These are phyloP conservation scores for Rhododendron ovatum DNA, from an alignment of 148 eudicot species.

Conservation along the genomic window DNA sequence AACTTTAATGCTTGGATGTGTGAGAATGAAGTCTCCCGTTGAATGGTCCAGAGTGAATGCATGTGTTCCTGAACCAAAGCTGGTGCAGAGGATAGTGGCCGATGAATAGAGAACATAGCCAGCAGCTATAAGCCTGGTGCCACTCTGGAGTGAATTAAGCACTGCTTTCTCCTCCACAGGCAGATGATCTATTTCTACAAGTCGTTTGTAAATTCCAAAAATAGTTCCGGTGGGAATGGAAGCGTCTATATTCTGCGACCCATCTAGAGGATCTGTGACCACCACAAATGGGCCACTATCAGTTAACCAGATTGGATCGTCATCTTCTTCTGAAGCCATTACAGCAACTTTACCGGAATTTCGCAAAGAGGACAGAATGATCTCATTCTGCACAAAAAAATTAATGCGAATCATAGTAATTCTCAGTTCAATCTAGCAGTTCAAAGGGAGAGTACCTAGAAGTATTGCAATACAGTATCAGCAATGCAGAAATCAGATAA, in stretches of 20 bases:
- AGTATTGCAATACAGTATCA: neutral
- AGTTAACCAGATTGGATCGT: slow-evolving; percentile 68
- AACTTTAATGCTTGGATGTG: slow-evolving; percentile 71
- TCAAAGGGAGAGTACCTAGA: neutral
- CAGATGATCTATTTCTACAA: slow-evolving; percentile 63
- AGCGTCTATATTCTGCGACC: slow-evolving; percentile 94
- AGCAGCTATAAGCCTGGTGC: slow-evolving; percentile 72
- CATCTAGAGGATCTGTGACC: slow-evolving; percentile 93
- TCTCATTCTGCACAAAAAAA: slow-evolving; percentile 69
- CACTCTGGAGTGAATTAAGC: slow-evolving; percentile 83
- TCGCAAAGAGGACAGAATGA: slow-evolving; percentile 63
- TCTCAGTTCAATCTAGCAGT: neutral
- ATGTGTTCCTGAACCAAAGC: slow-evolving; percentile 86
- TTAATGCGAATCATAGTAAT: neutral
- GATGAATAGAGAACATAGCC: slow-evolving; percentile 98
- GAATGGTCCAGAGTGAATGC: slow-evolving; percentile 76
- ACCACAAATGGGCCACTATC: slow-evolving; percentile 93
- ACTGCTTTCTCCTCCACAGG: slow-evolving; percentile 70
- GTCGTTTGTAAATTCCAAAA: slow-evolving; percentile 80
- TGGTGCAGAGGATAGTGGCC: slow-evolving; percentile 80
- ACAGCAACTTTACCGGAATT: slow-evolving; percentile 92
- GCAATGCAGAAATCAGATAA: neutral
- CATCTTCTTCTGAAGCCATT: slow-evolving; percentile 98
- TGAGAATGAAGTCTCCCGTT: slow-evolving; percentile 85
- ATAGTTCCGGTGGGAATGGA: slow-evolving; percentile 97